Conservation (phyloP, 208 protist genomes). For the Leptomonas pyrrhocoris region DNA sequence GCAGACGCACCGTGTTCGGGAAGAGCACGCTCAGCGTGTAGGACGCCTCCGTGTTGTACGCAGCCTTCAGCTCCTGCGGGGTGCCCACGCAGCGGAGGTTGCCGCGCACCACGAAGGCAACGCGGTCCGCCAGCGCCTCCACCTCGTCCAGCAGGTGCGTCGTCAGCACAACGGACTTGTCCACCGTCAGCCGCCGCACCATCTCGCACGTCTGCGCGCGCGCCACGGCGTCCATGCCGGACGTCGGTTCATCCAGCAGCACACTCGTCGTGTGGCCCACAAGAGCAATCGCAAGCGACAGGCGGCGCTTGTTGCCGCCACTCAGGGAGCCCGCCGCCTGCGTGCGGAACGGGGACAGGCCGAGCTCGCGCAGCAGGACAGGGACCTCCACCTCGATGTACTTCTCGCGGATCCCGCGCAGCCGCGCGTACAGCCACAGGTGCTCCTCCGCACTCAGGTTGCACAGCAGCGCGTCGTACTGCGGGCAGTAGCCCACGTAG, state of each 20-base stretch:
- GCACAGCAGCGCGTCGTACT: conserved; percentile 94
- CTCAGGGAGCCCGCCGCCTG: conserved; percentile 58
- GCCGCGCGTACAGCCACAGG: conserved; percentile 85
- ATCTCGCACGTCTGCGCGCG: conserved; percentile 80
- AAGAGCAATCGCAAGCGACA: conserved; percentile 88
- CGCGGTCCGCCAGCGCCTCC: conserved; percentile 77
- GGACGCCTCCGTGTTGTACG: conserved; percentile 44
- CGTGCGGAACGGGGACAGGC: conserved; percentile 45
- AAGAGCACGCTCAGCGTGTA: conserved; percentile 68
- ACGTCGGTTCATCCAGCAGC: conserved; percentile 90
- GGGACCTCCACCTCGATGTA: conserved; percentile 53
- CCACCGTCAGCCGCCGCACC: conserved; percentile 58
- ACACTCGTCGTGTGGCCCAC: conserved; percentile 81
- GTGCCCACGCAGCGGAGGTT: conserved; percentile 85
- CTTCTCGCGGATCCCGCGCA: conserved; percentile 63
- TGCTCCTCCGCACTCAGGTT: conserved; percentile 92
- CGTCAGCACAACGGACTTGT: conserved; percentile 75
- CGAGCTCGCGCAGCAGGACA: conserved; percentile 54
- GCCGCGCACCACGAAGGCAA: conserved; percentile 91
- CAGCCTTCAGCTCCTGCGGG: conserved; percentile 60
- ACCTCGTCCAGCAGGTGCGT: conserved; percentile 93
- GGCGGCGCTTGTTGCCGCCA: conserved; percentile 90
- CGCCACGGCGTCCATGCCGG: conserved; percentile 86
- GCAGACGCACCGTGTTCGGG: conserved; percentile 37
- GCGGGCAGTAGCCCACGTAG: conserved; percentile 95